Evolutionary conservation across 2,329 filamentous ascomycete species (phyloP), one percentile per base, ranked within the genome.

Genomic region (Botrytis fragariae): DNA sequence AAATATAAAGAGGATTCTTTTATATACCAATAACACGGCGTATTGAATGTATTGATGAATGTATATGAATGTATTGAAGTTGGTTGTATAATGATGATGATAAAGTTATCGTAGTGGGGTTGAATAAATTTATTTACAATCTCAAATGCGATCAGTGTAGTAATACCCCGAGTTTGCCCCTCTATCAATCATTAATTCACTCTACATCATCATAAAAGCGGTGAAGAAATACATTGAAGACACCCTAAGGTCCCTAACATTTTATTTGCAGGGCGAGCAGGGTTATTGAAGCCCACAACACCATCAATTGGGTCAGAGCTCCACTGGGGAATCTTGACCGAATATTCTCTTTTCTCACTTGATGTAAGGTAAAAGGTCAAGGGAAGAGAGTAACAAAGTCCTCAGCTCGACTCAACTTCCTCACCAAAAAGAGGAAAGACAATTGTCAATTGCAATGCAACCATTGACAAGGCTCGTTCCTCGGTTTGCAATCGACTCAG

Each of bases 401-500:
- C 60, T 65, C 35, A 67, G 25, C 70, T 67, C 51, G 69, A 72
- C 42, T 69, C 25, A 51, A n/a, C 63, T 67, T 25, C 42, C 61
- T 44, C 3, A 48, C 16, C 12, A n/a, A 35, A 64, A 48, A 39
- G 60, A 65, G 29, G 37, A 68, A 68, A 72, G 39, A 16, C 25
- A 45, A 71, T 61, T 48, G 42, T 62, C 62, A 73, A 29, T 67
- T 76, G 78, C 77, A 72, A 81, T 81, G 80, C 77, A 80, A 74
- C 79, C 78, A 72, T 75, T 80, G 75, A 72, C 76, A 60, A 78
- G 78, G 48, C 69, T 79, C 45, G 75, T 76, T 64, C 78, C 80
- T 75, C 77, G 80, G 77, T 77, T 79, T 72, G 74, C 78, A 73
- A 74, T 77, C 68, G 77, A 80, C 44, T 76, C 79, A 75, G 75